Evolutionary conservation across 2,329 filamentous ascomycete genomes (phyloP), one percentile per base, ranked within the genome.

Genomic region (Fusarium virguliforme): DNA sequence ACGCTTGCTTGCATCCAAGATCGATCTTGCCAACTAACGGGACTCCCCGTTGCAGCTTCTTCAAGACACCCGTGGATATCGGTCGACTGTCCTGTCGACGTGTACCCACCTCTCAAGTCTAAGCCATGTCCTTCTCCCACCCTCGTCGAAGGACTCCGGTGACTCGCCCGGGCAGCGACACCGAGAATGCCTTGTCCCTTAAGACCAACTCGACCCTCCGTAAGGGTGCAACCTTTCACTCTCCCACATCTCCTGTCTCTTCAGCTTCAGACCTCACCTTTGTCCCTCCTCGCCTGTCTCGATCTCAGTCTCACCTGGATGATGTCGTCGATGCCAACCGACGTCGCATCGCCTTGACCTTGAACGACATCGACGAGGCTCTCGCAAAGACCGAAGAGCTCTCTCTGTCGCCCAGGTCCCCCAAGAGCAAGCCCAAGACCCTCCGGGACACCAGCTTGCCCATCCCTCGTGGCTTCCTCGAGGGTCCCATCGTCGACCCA

Each of bases 151-250:
- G 84, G 79, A 80, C 82, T 75, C 79, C 80, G 79, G 80, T 81
- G 78, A 81, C 81, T 81, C 80, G 80, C 70, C 74, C 76, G 67
- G 79, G 74, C 64, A 77, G 74, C 71, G 76, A 79, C 67, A 65
- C 71, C 60, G 76, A 80, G 61, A 72, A 71, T 67, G 73, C 63
- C 56, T 79, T 81, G 77, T 77, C 74, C 71, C 79, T 78, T 74
- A 79, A 79, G 70, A 83, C 74, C 61, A 77, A 63, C 72, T 76
- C 74, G 80, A 82, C 84, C 80, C 86, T 94, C 81, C 87, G 85
- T 79, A 94, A 94, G 84, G 90, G 90, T 76, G 89, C 91, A 60
- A 94, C 92, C 74, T 90, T 89, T 75, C 86, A 89, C 75, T 87
- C 87, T 79, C 85, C 79, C 66, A 72, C 77, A 38, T 86, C 86